Evolutionary conservation across 805 yeast genomes (phyloP).

Genomic region (Cyberlindnera japonica): DNA sequence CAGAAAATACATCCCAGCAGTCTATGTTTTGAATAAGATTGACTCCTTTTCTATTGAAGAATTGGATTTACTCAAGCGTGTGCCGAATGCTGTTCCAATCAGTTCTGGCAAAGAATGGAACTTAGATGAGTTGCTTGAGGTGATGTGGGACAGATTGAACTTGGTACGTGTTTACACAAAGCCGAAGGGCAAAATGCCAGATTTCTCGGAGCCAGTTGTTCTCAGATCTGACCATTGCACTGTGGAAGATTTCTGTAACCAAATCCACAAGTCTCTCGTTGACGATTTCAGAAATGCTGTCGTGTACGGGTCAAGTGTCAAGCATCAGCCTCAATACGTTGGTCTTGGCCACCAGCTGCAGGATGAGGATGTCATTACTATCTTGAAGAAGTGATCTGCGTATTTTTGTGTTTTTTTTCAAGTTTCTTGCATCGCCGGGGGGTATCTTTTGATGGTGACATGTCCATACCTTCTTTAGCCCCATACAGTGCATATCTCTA

Average conservation of each 20-base stretch:
- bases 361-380: slow-evolving; percentile 97
- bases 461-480: slow-evolving; percentile 3
- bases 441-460: slow-evolving; percentile 1
- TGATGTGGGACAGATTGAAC: slow-evolving; percentile 92
- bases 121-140: slow-evolving; percentile 86
- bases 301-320: slow-evolving; percentile 91
- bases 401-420: no score
- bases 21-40: slow-evolving; percentile 91
- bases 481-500: no score
- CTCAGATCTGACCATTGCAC: slow-evolving; percentile 76
- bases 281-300: slow-evolving; percentile 91
- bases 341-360: slow-evolving; percentile 79
- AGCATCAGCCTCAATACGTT: slow-evolving; percentile 96
- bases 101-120: slow-evolving; percentile 97
- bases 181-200: slow-evolving; percentile 93
- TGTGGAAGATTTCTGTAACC: slow-evolving; percentile 94
- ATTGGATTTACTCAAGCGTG: slow-evolving; percentile 81
- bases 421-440: no score
- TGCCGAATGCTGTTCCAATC: slow-evolving; percentile 96
- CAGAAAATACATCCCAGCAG: slow-evolving; percentile 92
- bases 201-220: slow-evolving; percentile 92
- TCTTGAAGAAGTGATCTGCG: slow-evolving; percentile 57
- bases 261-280: slow-evolving; percentile 90
- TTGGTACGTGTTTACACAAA: slow-evolving; percentile 95
- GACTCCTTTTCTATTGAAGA: slow-evolving; percentile 94